A percentile compares a stretch with the other conserved stretches of the same genome.
Evolutionary conservation across 495 filamentous ascomycete genomes (phyloP).

Genomic region (Aspergillus steynii): DNA sequence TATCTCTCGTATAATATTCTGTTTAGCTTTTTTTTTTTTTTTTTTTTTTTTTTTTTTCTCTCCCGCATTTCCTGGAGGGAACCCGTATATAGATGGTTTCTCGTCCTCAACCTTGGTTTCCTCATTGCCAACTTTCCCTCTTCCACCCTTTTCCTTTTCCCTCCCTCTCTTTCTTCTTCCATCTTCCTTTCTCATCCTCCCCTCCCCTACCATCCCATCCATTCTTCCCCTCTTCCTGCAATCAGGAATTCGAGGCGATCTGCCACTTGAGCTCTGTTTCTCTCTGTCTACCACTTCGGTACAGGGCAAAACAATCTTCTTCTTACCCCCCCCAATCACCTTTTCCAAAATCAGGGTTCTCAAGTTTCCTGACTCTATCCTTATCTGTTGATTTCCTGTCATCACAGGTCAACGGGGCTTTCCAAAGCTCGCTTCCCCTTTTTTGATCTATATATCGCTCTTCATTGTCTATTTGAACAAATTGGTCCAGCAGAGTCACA

Average conservation of each 20-base stretch:
- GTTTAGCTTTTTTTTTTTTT: not conserved
- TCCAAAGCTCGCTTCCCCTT: constrained; percentile 6
- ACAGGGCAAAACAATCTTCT: not conserved
- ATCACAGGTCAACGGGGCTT: constrained; percentile 12
- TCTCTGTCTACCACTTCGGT: not conserved
- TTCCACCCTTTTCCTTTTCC: constrained; percentile 1
- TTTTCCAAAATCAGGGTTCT: not conserved
- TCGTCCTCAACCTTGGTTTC: not conserved
- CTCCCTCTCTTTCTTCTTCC: not conserved
- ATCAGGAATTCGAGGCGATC: not conserved
- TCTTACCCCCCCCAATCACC: not conserved
- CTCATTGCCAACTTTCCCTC: constrained; percentile 7
- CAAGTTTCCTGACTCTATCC: not conserved
- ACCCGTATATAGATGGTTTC: constrained; percentile 2
- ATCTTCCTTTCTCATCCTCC: not conserved
- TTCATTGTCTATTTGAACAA: constrained; percentile 8
- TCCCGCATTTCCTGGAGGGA: not conserved
- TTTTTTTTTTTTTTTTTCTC: constrained; percentile 2
- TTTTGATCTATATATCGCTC: constrained; percentile 19
- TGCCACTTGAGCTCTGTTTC: not conserved
- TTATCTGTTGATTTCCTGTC: constrained; percentile 8
- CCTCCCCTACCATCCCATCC: not conserved
- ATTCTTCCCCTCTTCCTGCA: not conserved
- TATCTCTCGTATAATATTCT: constrained; percentile 1
- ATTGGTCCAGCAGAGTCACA: not conserved